Evolutionary conservation across 2,329 filamentous ascomycete species (phyloP).

Genomic region (Fusarium armeniacum): DNA sequence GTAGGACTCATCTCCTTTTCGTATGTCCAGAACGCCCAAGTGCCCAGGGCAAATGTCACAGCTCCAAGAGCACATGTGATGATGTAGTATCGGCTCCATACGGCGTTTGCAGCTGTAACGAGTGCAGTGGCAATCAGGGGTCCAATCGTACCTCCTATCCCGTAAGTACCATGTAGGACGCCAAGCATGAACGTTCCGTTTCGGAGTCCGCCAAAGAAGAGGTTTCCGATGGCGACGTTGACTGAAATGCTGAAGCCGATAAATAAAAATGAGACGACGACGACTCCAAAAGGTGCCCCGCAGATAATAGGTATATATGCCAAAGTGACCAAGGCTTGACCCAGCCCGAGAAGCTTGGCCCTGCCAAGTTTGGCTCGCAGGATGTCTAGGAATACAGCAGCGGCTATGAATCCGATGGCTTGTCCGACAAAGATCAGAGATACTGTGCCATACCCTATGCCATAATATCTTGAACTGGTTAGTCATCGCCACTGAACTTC

Average conservation of each 20-base stretch:
- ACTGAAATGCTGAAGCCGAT: conserved; percentile 71
- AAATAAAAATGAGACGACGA: conserved; percentile 78
- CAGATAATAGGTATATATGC: conserved; percentile 76
- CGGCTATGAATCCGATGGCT: conserved; percentile 80
- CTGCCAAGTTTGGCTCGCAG: conserved; percentile 75
- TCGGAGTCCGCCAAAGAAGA: conserved; percentile 69
- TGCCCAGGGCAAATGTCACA: conserved; percentile 68
- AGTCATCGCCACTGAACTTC: background rate
- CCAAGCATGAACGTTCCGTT: conserved; percentile 71
- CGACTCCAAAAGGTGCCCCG: conserved; percentile 77
- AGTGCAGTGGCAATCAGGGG: conserved; percentile 83
- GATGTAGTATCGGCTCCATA: conserved; percentile 82
- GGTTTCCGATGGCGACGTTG: conserved; percentile 70
- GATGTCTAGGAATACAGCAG: conserved; percentile 77
- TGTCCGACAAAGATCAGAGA: conserved; percentile 87
- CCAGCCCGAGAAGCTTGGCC: conserved; percentile 72
- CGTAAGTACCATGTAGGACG: conserved; percentile 76
- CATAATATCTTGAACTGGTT: conserved; percentile 67
- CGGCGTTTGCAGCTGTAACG: conserved; percentile 68
- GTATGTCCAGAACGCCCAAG: conserved; percentile 79
- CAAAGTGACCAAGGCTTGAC: conserved; percentile 67
- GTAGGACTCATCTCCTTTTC: conserved; percentile 68
- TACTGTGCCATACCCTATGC: conserved; percentile 82
- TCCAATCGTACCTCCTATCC: conserved; percentile 74
- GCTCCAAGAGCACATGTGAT: conserved; percentile 72